Evolutionary conservation across 106 monocot species (phyloP).

Genomic region (Dendrobium chrysotoxum): DNA sequence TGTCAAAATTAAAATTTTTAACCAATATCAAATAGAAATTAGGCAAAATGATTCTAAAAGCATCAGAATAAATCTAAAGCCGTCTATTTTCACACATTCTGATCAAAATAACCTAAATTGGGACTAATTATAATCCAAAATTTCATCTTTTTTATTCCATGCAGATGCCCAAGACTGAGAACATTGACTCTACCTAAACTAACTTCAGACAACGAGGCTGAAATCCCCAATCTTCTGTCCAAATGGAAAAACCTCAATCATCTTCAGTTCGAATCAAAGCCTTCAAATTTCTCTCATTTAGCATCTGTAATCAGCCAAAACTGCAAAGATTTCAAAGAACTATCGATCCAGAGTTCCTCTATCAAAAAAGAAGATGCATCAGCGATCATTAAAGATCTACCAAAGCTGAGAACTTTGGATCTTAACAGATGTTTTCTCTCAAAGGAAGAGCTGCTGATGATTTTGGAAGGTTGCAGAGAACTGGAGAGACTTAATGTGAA

Average conservation of each 20-base stretch:
- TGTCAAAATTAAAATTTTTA: too few species aligned
- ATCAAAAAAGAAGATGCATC: constrained; percentile 4
- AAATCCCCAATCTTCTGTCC: not conserved
- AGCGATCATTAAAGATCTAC: constrained; percentile 7
- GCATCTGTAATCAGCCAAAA: not conserved
- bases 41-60: too few species aligned
- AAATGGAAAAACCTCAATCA: not conserved
- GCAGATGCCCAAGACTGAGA: constrained; percentile 10
- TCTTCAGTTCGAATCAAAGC: constrained; percentile 2
- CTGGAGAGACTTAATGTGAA: constrained; percentile 4
- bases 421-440: constrained; percentile 15
- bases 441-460: constrained; percentile 10
- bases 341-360: not conserved
- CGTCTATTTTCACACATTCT: too few species aligned
- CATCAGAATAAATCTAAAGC: too few species aligned
- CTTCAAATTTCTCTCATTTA: constrained; percentile 5
- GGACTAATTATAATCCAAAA: too few species aligned
- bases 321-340: constrained; percentile 11
- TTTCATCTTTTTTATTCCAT: too few species aligned
- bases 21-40: too few species aligned
- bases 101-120: too few species aligned
- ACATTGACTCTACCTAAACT: not conserved
- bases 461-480: constrained; percentile 16
- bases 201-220: not conserved
- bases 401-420: not conserved